Evolutionary conservation across 805 yeast species (phyloP).

Genomic region (Spathaspora girioi): DNA sequence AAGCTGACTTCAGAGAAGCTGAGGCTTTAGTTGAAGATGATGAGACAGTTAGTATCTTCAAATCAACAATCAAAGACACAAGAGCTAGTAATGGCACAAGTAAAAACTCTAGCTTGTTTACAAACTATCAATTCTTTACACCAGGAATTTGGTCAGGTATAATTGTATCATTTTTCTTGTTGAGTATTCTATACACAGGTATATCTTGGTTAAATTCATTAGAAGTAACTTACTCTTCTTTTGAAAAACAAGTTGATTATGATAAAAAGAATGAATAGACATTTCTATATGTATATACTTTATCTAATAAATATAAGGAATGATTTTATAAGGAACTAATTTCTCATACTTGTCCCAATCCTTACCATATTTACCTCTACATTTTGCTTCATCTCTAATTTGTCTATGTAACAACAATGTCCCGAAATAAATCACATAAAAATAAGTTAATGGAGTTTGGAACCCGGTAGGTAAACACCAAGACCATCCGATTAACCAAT

Average conservation of each 20-base stretch:
- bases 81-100: background rate
- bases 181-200: slow-evolving; percentile 57
- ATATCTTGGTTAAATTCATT: slow-evolving; percentile 67
- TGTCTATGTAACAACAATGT: slow-evolving; percentile 84
- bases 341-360: slow-evolving; percentile 82
- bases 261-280: slow-evolving; percentile 44
- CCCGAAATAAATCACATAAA: slow-evolving; percentile 81
- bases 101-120: slow-evolving; percentile 43
- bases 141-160: slow-evolving; percentile 79
- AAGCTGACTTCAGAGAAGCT: slow-evolving; percentile 29
- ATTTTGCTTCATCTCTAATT: slow-evolving; percentile 85
- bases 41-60: slow-evolving; percentile 21
- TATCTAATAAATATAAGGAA: slow-evolving; percentile 74
- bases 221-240: slow-evolving; percentile 76
- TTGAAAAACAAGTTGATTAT: slow-evolving; percentile 63
- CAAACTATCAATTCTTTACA: slow-evolving; percentile 66
- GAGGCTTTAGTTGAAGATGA: slow-evolving; percentile 24
- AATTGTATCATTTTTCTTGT: slow-evolving; percentile 59
- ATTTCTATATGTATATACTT: background rate
- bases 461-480: slow-evolving; percentile 93
- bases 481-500: slow-evolving; percentile 85
- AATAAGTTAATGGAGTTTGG: slow-evolving; percentile 78
- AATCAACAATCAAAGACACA: slow-evolving; percentile 6
- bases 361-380: slow-evolving; percentile 79
- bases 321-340: slow-evolving; percentile 81